Base-by-base conservation (phyloP, 805 yeast species). In the Teunomyces panamensis region DNA sequence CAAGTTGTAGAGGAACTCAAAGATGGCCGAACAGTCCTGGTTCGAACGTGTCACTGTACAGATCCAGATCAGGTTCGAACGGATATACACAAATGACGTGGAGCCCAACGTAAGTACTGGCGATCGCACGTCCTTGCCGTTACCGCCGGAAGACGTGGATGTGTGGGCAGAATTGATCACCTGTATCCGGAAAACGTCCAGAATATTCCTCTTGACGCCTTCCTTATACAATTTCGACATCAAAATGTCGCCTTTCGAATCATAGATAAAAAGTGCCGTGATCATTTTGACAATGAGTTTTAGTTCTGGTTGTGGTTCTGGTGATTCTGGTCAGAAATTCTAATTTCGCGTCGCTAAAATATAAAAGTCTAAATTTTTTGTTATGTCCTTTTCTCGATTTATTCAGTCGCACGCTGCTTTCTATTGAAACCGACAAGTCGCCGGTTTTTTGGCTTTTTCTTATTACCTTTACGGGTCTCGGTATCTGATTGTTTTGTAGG, bases 41-140 rank as follows among this genome's bases (percentile, higher is more conserved):
- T 92, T 94, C 37, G 89, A 84, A 52, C 97, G 78, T 0, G 95
- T 81, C n/a, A 91, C 90, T 0, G 91, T 96, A 9, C 91, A 96
- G 7, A 89, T 57, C 86, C 95, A 94, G 11, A 92, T 56, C 44
- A 76, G 71, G 10, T 74, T 75, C 27, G 77, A 72, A 53, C 80
- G 80, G 42, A 88, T 83, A 59, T 89, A 91, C 46, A 89, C 76
- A 61, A 92, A 94, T 0, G 96, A 85, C 0, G 98, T 94, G 0
- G 96, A 88, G 1, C 98, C 98, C 39, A 94, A 68, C 0, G 98
- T 94, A 39, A 92, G 69, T 34, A 73, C 69, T 9, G 78, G 78
- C 44, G 73, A 69, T 43, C 71, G 59, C 42, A 58, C 62, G 39
- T 64, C 67, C 32, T 52, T 32, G 47, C 48, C 49, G 44, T 44